Conservation (phyloP, 495 filamentous ascomycete genomes). For the Neurospora sp. region DNA sequence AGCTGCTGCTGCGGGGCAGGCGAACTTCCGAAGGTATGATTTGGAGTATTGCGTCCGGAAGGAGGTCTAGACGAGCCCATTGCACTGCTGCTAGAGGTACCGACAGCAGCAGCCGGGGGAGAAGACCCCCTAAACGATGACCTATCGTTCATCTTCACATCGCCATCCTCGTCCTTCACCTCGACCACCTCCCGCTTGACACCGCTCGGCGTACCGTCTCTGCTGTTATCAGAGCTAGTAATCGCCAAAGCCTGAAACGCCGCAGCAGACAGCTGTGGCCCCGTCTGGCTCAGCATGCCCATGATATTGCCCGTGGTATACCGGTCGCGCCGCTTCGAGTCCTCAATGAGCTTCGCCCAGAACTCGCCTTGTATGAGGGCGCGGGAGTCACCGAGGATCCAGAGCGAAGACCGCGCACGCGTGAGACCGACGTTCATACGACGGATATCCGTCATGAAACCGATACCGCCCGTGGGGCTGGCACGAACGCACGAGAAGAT, state of each 20-base stretch:
- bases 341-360: conserved; percentile 74
- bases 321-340: conserved; percentile 61
- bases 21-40: background rate
- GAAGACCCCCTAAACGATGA: background rate
- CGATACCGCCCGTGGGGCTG: conserved; percentile 77
- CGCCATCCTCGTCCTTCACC: conserved; percentile 1
- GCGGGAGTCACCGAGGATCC: conserved; percentile 86
- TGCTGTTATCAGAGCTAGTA: background rate
- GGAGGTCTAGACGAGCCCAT: background rate
- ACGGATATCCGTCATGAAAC: conserved; percentile 94
- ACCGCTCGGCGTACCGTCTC: background rate
- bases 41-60: background rate
- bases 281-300: conserved; percentile 28
- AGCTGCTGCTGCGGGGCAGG: conserved; percentile 5
- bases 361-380: conserved; percentile 78
- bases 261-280: conserved; percentile 9
- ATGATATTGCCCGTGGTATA: conserved; percentile 64
- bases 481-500: conserved; percentile 98
- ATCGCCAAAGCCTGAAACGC: conserved; percentile 5
- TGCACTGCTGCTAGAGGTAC: background rate
- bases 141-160: conserved; percentile 21
- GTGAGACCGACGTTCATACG: conserved; percentile 99
- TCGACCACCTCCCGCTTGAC: background rate
- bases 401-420: conserved; percentile 87
- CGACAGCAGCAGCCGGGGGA: background rate